Evolutionary conservation across 2,329 filamentous ascomycete genomes (phyloP).

Genomic region (Pestalotiopsis sp.): DNA sequence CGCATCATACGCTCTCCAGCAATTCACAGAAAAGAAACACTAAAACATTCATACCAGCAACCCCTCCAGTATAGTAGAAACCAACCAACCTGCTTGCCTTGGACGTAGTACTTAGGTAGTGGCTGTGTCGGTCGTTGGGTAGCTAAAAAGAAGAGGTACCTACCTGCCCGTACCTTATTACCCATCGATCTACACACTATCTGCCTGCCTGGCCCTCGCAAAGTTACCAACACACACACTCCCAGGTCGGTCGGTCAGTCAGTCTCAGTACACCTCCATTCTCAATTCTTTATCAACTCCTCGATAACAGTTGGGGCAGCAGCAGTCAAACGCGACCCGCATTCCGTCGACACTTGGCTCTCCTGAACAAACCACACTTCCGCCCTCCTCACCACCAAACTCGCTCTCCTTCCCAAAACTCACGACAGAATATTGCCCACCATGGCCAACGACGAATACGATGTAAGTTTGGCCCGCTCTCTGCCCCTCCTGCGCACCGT

Average conservation of each 20-base stretch:
- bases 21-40: not conserved
- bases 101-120: not conserved
- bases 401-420: constrained; percentile 15
- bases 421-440: constrained; percentile 36
- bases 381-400: constrained; percentile 18
- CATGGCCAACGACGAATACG: constrained; percentile 99
- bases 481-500: constrained; percentile 22
- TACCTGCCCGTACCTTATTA: not conserved
- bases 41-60: not conserved
- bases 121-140: not conserved
- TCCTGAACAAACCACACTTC: constrained; percentile 12
- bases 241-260: not conserved
- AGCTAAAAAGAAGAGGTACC: not conserved
- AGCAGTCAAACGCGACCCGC: constrained; percentile 13
- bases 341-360: constrained; percentile 10
- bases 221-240: not conserved
- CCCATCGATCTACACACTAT: not conserved
- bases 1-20: not conserved
- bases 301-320: constrained; percentile 11
- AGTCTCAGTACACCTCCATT: not conserved
- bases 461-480: constrained; percentile 67
- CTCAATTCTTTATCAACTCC: constrained; percentile 14
- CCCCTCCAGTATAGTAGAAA: not conserved
- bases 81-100: not conserved
- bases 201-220: not conserved